These are phyloP conservation scores for Chrysoporthe deuterocubensis DNA, from an alignment of 2,329 filamentous ascomycete genomes.

Conservation along the genomic window DNA sequence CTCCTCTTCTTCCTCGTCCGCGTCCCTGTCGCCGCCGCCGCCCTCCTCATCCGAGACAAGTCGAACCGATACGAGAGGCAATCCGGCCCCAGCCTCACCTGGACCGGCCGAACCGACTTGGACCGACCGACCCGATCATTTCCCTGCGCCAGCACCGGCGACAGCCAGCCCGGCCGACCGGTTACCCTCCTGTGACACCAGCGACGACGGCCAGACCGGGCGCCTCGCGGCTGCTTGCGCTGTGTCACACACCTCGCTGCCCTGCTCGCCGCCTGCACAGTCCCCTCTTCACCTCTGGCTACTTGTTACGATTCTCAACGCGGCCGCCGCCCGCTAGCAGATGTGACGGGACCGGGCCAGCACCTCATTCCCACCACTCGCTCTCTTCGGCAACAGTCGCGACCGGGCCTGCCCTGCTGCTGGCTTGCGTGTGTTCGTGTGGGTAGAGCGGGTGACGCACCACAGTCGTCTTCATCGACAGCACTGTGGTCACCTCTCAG, in stretches of 20 bases:
- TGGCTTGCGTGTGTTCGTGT: neutral
- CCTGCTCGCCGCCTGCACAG: conserved; percentile 1
- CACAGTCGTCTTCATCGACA: conserved; percentile 30
- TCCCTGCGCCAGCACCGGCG: neutral
- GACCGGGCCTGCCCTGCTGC: neutral
- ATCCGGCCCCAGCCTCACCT: conserved; percentile 1
- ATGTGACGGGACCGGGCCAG: no score
- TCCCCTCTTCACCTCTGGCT: neutral
- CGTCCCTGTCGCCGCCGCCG: conserved; percentile 11
- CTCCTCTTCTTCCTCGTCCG: neutral
- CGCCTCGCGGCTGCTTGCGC: conserved; percentile 12
- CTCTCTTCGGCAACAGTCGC: neutral
- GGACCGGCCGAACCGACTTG: neutral
- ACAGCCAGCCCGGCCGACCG: neutral
- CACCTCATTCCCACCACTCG: neutral
- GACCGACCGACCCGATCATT: neutral
- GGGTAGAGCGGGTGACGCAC: neutral
- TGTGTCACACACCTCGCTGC: neutral
- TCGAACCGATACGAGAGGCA: conserved; percentile 13
- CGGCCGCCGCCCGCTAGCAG: no score
- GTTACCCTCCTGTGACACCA: neutral
- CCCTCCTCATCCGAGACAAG: conserved; percentile 17
- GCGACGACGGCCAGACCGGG: conserved; percentile 4
- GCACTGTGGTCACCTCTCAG: conserved; percentile 18
- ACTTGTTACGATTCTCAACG: no score